Evolutionary conservation across 2,329 filamentous ascomycete species (phyloP).

Genomic region (Proliferodiscus dingleyae): DNA sequence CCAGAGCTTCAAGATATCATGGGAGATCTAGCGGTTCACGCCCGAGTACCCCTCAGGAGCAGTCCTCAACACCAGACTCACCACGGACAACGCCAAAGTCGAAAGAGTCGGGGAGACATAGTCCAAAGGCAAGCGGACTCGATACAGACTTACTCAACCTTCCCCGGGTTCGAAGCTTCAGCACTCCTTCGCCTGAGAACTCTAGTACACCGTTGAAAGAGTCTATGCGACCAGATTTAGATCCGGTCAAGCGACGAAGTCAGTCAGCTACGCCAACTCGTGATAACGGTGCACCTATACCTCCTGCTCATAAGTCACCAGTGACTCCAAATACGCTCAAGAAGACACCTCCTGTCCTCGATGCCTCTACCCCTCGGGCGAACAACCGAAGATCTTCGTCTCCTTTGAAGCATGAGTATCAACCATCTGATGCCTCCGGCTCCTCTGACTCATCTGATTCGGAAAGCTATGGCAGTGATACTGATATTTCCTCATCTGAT

Average conservation of each 20-base stretch:
- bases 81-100: conserved; percentile 7
- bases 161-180: conserved; percentile 11
- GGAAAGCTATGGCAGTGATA: background rate
- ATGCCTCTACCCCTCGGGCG: conserved; percentile 21
- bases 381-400: conserved; percentile 74
- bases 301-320: conserved; percentile 28
- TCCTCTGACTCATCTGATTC: conserved; percentile 42
- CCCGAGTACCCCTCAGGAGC: conserved; percentile 9
- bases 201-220: conserved; percentile 17
- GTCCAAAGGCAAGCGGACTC: background rate
- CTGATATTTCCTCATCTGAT: conserved; percentile 33
- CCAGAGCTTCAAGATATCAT: conserved; percentile 17
- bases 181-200: conserved; percentile 11
- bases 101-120: background rate
- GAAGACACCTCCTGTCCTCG: conserved; percentile 23
- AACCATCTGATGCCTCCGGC: conserved; percentile 68
- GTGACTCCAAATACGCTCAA: conserved; percentile 43
- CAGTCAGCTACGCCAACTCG: conserved; percentile 7
- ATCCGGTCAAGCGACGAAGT: conserved; percentile 7
- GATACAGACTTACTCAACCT: conserved; percentile 10
- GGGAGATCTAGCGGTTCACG: conserved; percentile 2
- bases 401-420: conserved; percentile 94
- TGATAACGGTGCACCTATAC: conserved; percentile 26
- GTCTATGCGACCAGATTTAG: conserved; percentile 16
- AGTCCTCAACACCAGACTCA: background rate